Evolutionary conservation across 1,284 basidiomycete genomes (phyloP).

Genomic region (Cutaneotrichosporon daszewskae): DNA sequence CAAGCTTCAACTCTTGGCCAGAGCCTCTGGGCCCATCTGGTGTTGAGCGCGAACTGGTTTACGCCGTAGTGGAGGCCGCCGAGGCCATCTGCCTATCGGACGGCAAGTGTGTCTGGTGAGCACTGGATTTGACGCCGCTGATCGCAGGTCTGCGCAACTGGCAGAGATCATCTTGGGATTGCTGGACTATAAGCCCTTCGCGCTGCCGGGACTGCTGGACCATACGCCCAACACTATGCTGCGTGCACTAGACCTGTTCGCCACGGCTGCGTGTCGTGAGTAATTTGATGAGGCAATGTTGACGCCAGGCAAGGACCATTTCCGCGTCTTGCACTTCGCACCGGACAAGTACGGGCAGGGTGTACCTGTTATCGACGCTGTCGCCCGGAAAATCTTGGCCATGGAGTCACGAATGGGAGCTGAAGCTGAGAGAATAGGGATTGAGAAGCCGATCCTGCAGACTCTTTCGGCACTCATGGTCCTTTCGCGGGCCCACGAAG

Average conservation of each 20-base stretch:
- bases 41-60: constrained; percentile 20
- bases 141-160: no score
- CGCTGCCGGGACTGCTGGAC: not conserved
- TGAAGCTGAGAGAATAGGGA: no score
- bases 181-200: no score
- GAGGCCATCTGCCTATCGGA: constrained; percentile 24
- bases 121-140: not conserved
- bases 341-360: not conserved
- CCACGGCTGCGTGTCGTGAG: constrained; percentile 30
- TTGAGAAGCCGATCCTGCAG: no score
- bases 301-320: constrained; percentile 13
- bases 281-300: not conserved
- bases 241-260: constrained; percentile 27
- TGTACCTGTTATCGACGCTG: constrained; percentile 20
- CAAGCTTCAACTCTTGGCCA: no score
- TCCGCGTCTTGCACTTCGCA: constrained; percentile 20
- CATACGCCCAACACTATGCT: constrained; percentile 1
- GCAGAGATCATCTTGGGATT: no score
- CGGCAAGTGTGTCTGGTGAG: constrained; percentile 22
- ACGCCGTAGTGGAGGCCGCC: constrained; percentile 15
- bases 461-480: constrained; percentile 22
- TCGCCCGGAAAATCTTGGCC: no score
- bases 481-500: constrained; percentile 26
- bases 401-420: no score
- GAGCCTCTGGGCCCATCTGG: no score